A percentile compares a stretch with the other conserved stretches of the same genome.
phyloP scores from a whole-genome alignment of 73 alveolate genomes.

The Symbiodinium pilosum region DNA sequence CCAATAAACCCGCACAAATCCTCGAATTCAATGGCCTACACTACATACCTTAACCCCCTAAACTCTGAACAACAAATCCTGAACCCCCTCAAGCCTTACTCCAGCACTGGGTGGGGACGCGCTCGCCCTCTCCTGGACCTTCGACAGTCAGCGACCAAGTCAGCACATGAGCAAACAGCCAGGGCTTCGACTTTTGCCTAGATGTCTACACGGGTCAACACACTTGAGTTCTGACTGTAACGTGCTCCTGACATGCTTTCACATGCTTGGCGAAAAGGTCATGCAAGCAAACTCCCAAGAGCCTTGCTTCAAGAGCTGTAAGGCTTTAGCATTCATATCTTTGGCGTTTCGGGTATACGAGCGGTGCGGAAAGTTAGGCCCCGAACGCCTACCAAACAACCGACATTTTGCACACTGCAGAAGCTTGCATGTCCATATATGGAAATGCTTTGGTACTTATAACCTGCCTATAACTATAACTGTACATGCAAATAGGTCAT shows the following conservation, averaged over 20 bases:
- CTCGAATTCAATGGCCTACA: too few relatives aligned
- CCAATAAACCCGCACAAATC: too few relatives aligned
- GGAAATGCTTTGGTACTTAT: too few relatives aligned
- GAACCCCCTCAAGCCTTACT: not conserved
- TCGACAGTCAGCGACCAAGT: not conserved
- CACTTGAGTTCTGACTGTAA: not conserved
- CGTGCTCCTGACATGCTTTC: too few relatives aligned
- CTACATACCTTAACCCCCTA: too few relatives aligned
- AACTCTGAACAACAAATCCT: not conserved
- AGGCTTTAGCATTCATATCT: not conserved
- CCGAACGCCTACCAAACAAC: too few relatives aligned
- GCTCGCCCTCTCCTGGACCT: not conserved
- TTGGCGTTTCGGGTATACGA: too few relatives aligned
- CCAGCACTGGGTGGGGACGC: not conserved
- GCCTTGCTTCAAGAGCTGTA: not conserved
- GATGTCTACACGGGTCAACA: not conserved
- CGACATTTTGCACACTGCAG: too few relatives aligned
- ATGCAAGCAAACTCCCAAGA: not conserved
- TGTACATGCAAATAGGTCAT: too few relatives aligned
- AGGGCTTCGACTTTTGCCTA: not conserved
- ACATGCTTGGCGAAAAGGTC: not conserved
- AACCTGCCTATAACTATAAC: too few relatives aligned
- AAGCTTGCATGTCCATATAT: too few relatives aligned
- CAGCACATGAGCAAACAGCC: not conserved
- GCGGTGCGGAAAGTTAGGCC: too few relatives aligned